Percentiles rank a stretch among this genome's conserved stretches.
Evolutionary conservation across 805 yeast species (phyloP).

Genomic region (Sugiyamaella qingdaonensis): DNA sequence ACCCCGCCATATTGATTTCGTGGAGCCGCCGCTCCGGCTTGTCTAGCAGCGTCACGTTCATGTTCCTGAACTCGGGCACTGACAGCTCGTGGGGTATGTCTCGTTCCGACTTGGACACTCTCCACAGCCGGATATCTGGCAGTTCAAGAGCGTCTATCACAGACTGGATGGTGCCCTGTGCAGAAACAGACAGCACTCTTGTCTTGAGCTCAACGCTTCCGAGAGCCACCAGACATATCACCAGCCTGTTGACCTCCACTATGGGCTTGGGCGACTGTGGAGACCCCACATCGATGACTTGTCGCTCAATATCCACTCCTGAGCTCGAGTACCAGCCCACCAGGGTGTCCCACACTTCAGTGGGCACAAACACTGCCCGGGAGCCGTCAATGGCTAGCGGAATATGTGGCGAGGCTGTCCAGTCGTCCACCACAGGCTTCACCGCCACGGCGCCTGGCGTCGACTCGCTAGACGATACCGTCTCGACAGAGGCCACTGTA

Average conservation of each 20-base stretch:
- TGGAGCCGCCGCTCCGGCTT: background rate
- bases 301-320: background rate
- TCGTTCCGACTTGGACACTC: background rate
- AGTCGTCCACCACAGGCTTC: background rate
- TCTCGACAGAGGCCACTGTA: background rate
- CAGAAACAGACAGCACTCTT: background rate
- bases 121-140: slow-evolving; percentile 4
- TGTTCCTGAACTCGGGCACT: background rate
- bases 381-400: background rate
- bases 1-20: background rate
- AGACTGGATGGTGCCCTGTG: background rate
- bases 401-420: background rate
- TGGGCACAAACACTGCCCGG: background rate
- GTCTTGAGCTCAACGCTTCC: background rate
- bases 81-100: background rate
- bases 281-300: background rate
- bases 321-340: background rate
- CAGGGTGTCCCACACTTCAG: background rate
- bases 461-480: background rate
- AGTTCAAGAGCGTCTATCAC: background rate
- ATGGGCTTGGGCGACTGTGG: background rate
- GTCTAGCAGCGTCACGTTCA: slow-evolving; percentile 1
- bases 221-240: background rate
- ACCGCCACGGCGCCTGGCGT: background rate
- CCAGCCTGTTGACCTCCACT: slow-evolving; percentile 1